These are phyloP conservation scores for Magnaporthiopsis rhizophila DNA, from an alignment of 2,329 filamentous ascomycete genomes.

Conservation along the genomic window DNA sequence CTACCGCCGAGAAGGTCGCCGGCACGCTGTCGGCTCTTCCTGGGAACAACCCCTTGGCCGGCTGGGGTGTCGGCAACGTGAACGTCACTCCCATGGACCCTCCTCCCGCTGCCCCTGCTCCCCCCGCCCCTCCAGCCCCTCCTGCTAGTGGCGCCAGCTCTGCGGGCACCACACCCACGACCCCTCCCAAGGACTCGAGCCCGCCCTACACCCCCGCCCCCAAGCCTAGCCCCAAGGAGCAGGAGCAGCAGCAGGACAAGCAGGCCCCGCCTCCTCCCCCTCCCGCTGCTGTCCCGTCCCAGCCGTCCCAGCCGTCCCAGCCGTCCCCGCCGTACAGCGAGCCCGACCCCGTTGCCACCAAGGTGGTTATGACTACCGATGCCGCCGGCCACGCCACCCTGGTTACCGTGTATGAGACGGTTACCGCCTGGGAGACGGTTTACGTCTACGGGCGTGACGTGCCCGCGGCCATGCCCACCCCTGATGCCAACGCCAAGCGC, in stretches of 20 bases:
- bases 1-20: conserved; percentile 35
- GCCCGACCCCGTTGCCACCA: conserved; percentile 1
- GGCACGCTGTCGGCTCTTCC: conserved; percentile 41
- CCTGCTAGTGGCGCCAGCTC: conserved; percentile 1
- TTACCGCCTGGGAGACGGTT: conserved; percentile 29
- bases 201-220: neutral
- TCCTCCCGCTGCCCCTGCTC: conserved; percentile 6
- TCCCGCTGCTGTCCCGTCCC: conserved; percentile 3
- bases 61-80: conserved; percentile 28
- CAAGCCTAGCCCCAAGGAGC: neutral
- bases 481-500: conserved; percentile 23
- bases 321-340: neutral
- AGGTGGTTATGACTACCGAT: conserved; percentile 9
- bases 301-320: conserved; percentile 1
- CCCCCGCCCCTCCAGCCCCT: conserved; percentile 1
- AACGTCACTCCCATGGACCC: conserved; percentile 9
- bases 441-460: conserved; percentile 24
- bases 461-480: neutral
- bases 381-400: conserved; percentile 14
- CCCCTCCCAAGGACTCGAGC: neutral
- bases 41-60: conserved; percentile 45
- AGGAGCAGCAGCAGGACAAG: neutral
- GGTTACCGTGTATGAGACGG: conserved; percentile 34
- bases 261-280: conserved; percentile 4
- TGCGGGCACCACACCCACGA: neutral